phyloP scores from a whole-genome alignment of 305 asterid genomes.

The Caryopteris hybrid region DNA sequence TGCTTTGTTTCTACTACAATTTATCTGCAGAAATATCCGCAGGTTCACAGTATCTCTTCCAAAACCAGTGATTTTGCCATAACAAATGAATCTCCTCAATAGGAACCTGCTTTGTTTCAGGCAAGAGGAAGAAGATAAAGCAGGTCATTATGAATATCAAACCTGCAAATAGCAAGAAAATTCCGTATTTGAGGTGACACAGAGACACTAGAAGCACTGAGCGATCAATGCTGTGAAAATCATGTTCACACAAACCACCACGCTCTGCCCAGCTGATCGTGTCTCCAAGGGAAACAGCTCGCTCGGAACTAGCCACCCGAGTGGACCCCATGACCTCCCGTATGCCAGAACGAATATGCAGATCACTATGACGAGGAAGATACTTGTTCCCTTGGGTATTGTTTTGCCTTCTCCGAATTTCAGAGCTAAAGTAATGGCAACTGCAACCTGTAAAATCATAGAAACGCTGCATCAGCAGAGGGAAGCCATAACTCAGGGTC shows the following conservation, averaged over 20 bases:
- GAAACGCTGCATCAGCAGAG: no score
- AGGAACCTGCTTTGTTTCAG: slow-evolving; percentile 84
- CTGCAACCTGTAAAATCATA: slow-evolving; percentile 46
- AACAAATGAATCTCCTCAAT: slow-evolving; percentile 70
- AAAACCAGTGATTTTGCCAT: slow-evolving; percentile 61
- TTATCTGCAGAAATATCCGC: slow-evolving; percentile 8
- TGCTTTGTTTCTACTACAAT: not conserved
- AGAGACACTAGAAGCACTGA: slow-evolving; percentile 61
- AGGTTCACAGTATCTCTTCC: slow-evolving; percentile 53
- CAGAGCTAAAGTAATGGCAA: slow-evolving; percentile 59
- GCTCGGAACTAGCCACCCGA: slow-evolving; percentile 86
- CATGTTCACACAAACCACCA: slow-evolving; percentile 79
- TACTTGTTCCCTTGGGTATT: slow-evolving; percentile 44
- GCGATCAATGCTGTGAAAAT: slow-evolving; percentile 69
- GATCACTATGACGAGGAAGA: slow-evolving; percentile 53
- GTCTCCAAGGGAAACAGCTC: slow-evolving; percentile 76
- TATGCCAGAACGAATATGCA: slow-evolving; percentile 69
- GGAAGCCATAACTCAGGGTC: no score
- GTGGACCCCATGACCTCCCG: slow-evolving; percentile 83
- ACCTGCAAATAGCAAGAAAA: slow-evolving; percentile 33
- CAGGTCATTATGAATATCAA: slow-evolving; percentile 51
- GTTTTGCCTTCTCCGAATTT: slow-evolving; percentile 56
- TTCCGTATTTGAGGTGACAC: slow-evolving; percentile 53
- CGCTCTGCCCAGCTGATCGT: slow-evolving; percentile 75
- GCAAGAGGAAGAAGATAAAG: slow-evolving; percentile 61